A percentile compares a stretch with the other conserved stretches of the same genome.
Evolutionary conservation across 305 asterid species (phyloP).

Genomic region (Solanum hybrid): DNA sequence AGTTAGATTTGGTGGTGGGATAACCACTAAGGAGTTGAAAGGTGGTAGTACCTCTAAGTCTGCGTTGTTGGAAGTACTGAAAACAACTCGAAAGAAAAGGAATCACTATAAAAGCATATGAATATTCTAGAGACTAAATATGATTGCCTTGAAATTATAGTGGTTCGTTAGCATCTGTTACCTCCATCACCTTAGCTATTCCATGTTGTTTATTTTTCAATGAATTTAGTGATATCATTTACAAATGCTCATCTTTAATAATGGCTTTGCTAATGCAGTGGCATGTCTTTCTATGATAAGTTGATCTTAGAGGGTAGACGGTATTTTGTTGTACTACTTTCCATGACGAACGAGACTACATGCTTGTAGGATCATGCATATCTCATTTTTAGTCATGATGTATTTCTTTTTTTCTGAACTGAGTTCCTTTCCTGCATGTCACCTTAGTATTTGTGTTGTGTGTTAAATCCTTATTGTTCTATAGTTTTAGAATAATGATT

Average conservation of each 20-base stretch:
- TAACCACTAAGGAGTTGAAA: not conserved
- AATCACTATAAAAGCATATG: not conserved
- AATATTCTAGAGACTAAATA: not conserved
- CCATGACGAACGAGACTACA: not conserved
- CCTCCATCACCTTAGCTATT: not conserved
- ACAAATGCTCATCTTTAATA: not conserved
- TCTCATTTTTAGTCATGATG: not conserved
- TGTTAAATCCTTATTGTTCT: not conserved
- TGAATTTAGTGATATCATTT: not conserved
- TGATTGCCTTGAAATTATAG: not conserved
- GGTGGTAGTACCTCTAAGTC: not conserved
- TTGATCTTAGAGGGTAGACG: too few relatives aligned
- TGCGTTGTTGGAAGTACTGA: not conserved
- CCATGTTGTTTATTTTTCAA: not conserved
- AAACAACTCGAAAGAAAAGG: not conserved
- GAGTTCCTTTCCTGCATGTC: not conserved
- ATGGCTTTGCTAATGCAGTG: not conserved
- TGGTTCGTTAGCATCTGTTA: not conserved
- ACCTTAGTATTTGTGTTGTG: not conserved
- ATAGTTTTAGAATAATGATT: not conserved
- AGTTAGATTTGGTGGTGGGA: slow-evolving; percentile 6
- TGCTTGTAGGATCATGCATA: not conserved
- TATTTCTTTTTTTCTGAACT: not conserved
- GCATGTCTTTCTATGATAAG: not conserved
- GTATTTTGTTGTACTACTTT: not conserved